Percentiles rank a stretch among this genome's conserved stretches.
These are phyloP conservation scores for Chytriomyces hyalinus DNA, from an alignment of 192 early-diverging fungal genomes.

Conservation along the genomic window DNA sequence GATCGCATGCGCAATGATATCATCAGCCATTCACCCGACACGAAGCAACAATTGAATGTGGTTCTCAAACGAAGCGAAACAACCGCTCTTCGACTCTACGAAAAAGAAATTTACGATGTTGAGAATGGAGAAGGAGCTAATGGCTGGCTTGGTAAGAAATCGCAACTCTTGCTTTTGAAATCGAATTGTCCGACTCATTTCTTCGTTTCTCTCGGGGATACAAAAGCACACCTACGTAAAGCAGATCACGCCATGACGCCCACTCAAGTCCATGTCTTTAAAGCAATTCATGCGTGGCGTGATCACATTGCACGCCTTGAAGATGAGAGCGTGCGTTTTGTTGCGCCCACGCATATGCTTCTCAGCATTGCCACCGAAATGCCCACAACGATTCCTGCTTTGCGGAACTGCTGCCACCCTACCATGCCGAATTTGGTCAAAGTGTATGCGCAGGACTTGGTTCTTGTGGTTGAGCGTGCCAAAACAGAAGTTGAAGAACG, in stretches of 20 bases:
- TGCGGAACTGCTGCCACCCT: slow-evolving; percentile 79
- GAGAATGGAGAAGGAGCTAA: slow-evolving; percentile 74
- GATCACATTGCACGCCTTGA: slow-evolving; percentile 89
- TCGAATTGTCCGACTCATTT: background rate
- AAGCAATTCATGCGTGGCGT: slow-evolving; percentile 90
- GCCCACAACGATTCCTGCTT: slow-evolving; percentile 70
- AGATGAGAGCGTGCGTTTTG: slow-evolving; percentile 88
- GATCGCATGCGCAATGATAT: slow-evolving; percentile 90
- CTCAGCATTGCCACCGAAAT: slow-evolving; percentile 71
- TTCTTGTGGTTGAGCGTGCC: slow-evolving; percentile 46
- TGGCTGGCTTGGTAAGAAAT: slow-evolving; percentile 72
- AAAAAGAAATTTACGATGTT: slow-evolving; percentile 86
- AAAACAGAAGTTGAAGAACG: slow-evolving; percentile 14
- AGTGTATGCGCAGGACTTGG: slow-evolving; percentile 79
- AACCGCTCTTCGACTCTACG: slow-evolving; percentile 71
- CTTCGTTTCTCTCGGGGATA: background rate
- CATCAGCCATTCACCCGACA: slow-evolving; percentile 61
- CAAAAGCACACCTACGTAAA: slow-evolving; percentile 61
- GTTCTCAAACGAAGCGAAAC: slow-evolving; percentile 69
- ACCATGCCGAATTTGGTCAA: slow-evolving; percentile 81
- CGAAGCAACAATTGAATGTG: slow-evolving; percentile 69
- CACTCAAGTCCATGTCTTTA: slow-evolving; percentile 79
- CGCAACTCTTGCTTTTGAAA: background rate
- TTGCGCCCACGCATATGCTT: slow-evolving; percentile 91
- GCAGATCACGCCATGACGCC: slow-evolving; percentile 49